These are phyloP conservation scores for Musa acuminata DNA, from an alignment of 176 grass and related monocot genomes.

Conservation along the genomic window DNA sequence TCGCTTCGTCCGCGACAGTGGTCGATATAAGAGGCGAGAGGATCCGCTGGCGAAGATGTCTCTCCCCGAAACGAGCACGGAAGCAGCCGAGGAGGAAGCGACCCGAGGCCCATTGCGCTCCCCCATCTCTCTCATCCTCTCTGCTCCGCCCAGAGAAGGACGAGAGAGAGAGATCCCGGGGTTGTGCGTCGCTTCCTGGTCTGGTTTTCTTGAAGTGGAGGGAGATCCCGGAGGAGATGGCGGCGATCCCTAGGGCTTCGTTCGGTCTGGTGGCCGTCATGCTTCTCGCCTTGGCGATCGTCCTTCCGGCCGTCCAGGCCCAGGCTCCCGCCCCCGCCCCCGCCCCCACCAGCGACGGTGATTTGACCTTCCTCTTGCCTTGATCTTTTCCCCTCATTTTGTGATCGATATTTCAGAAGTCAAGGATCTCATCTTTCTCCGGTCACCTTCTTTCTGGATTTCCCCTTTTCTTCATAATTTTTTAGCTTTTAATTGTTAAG, in stretches of 20 bases:
- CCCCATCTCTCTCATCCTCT: background rate
- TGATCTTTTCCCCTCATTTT: background rate
- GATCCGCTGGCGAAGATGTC: no score
- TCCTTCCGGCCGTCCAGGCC: constrained; percentile 2
- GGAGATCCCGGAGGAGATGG: background rate
- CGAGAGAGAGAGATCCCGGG: background rate
- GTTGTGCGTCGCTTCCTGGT: no score
- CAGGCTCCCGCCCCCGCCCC: constrained; percentile 4
- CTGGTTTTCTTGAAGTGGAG: background rate
- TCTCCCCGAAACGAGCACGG: no score
- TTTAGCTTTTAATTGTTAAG: no score
- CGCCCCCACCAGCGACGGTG: constrained; percentile 7
- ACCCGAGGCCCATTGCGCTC: no score
- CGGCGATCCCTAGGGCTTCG: background rate
- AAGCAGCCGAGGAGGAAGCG: no score
- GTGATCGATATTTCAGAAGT: background rate
- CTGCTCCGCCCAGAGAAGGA: background rate
- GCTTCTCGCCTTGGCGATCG: background rate
- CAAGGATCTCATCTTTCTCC: background rate
- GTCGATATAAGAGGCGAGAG: no score
- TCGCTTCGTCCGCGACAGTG: no score
- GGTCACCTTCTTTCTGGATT: background rate
- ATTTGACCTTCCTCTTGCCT: background rate
- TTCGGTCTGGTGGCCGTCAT: background rate
- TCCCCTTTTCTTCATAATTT: no score